Conservation (phyloP, 495 filamentous ascomycete genomes). For the Aspergillus carlsbadensis region DNA sequence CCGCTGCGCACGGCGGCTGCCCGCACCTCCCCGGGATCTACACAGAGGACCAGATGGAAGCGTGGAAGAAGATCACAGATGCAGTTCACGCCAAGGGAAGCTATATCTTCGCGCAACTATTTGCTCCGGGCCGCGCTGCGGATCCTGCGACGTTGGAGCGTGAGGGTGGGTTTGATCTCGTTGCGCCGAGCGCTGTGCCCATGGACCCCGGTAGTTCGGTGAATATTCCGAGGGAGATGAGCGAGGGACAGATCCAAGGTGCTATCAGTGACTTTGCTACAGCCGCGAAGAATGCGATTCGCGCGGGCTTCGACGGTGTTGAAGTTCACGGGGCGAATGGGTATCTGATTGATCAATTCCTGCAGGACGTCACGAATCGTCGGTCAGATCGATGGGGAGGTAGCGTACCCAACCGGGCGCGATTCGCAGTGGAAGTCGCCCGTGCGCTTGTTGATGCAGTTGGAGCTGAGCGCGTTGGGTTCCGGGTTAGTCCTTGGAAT, state of each 20-base stretch:
- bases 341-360: slow-evolving; percentile 74
- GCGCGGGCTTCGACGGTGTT: slow-evolving; percentile 74
- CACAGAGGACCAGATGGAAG: slow-evolving; percentile 39
- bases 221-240: slow-evolving; percentile 46
- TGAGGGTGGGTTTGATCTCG: slow-evolving; percentile 7
- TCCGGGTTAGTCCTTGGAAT: slow-evolving; percentile 61
- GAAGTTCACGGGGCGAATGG: slow-evolving; percentile 77
- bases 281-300: slow-evolving; percentile 61
- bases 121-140: slow-evolving; percentile 60
- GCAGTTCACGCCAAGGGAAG: slow-evolving; percentile 51
- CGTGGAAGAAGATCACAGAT: slow-evolving; percentile 49
- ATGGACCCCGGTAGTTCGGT: background rate
- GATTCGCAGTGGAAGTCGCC: slow-evolving; percentile 60
- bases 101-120: slow-evolving; percentile 52
- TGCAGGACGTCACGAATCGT: slow-evolving; percentile 57
- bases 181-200: slow-evolving; percentile 42
- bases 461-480: slow-evolving; percentile 54
- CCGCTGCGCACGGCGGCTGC: slow-evolving; percentile 43
- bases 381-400: slow-evolving; percentile 67
- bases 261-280: slow-evolving; percentile 55
- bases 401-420: slow-evolving; percentile 61
- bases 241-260: slow-evolving; percentile 53
- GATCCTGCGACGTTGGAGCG: slow-evolving; percentile 35
- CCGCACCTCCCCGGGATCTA: slow-evolving; percentile 50
- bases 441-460: slow-evolving; percentile 58